Conservation (phyloP, 192 early-diverging fungal genomes). For the Mortierella hygrophila region DNA sequence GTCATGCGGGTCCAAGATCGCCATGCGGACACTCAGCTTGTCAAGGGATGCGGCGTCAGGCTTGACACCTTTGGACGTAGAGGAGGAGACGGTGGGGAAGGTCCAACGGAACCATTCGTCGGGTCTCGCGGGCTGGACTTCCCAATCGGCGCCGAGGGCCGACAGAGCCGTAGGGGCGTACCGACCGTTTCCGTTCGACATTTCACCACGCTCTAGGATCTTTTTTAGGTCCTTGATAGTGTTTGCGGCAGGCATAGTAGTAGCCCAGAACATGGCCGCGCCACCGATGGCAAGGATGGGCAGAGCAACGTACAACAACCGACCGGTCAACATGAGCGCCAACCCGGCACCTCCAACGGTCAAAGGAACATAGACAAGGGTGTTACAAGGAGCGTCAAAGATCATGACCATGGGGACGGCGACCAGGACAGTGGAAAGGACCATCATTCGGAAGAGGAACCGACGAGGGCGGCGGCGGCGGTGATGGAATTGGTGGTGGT, state of each 20-base stretch:
- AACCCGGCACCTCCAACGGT: conserved; percentile 26
- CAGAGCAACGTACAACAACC: conserved; percentile 14
- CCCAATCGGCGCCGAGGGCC: conserved; percentile 28
- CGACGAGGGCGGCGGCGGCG: conserved; percentile 14
- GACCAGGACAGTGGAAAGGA: conserved; percentile 27
- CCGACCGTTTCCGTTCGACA: neutral
- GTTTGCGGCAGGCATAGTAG: conserved; percentile 21
- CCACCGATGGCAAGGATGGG: conserved; percentile 26
- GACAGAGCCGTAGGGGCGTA: conserved; percentile 13
- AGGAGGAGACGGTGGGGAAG: conserved; percentile 11
- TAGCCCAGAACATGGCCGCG: conserved; percentile 14
- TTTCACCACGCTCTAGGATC: conserved; percentile 25
- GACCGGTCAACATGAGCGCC: conserved; percentile 28
- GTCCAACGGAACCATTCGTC: conserved; percentile 49
- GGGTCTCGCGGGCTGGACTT: conserved; percentile 18
- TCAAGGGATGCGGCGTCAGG: conserved; percentile 17
- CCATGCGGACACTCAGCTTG: conserved; percentile 33
- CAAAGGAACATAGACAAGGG: conserved; percentile 15
- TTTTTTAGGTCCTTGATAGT: conserved; percentile 31
- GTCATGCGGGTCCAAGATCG: conserved; percentile 40
- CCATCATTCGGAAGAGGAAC: conserved; percentile 33
- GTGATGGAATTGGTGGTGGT: conserved; percentile 15
- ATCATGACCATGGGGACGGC: conserved; percentile 32
- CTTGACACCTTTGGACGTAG: neutral
- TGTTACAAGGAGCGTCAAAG: conserved; percentile 18